A percentile compares a stretch with the other conserved stretches of the same genome.
phyloP scores from a whole-genome alignment of 2,329 filamentous ascomycete species.

The Clonostachys solani region DNA sequence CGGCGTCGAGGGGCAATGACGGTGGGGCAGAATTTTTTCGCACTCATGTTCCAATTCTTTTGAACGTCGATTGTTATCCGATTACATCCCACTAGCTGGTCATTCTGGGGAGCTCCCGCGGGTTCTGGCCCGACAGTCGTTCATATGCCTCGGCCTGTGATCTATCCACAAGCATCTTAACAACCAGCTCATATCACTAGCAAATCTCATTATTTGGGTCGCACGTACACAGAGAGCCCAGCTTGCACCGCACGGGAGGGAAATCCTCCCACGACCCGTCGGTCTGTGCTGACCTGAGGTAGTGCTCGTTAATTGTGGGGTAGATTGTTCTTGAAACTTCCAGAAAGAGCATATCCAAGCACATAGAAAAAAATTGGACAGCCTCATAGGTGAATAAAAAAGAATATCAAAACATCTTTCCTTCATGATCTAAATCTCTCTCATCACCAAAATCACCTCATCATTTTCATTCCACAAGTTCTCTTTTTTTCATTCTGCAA shows the following conservation, averaged over 20 bases:
- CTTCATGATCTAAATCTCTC: background rate
- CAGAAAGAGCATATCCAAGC: constrained; percentile 26
- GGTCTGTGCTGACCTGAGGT: no score
- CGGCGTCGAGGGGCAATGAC: constrained; percentile 60
- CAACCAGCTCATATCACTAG: no score
- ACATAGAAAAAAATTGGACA: constrained; percentile 1
- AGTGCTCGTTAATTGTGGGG: constrained; percentile 4
- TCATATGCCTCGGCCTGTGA: no score
- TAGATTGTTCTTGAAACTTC: constrained; percentile 33
- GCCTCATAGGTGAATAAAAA: background rate
- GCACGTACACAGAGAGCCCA: no score
- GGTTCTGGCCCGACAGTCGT: no score
- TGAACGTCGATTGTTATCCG: background rate
- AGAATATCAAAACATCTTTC: constrained; percentile 1
- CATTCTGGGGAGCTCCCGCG: no score
- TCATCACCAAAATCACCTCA: background rate
- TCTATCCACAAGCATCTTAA: no score
- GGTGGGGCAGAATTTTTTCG: constrained; percentile 43
- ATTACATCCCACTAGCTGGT: background rate
- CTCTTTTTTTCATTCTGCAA: background rate
- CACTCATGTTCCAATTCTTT: background rate
- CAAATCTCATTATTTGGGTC: no score
- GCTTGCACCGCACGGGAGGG: background rate
- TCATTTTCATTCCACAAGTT: background rate
- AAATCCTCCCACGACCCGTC: constrained; percentile 1